A percentile compares a stretch with the other conserved stretches of the same genome.
phyloP scores from a whole-genome alignment of 306 rosid genomes.

The Pachyrhizus erosus region DNA sequence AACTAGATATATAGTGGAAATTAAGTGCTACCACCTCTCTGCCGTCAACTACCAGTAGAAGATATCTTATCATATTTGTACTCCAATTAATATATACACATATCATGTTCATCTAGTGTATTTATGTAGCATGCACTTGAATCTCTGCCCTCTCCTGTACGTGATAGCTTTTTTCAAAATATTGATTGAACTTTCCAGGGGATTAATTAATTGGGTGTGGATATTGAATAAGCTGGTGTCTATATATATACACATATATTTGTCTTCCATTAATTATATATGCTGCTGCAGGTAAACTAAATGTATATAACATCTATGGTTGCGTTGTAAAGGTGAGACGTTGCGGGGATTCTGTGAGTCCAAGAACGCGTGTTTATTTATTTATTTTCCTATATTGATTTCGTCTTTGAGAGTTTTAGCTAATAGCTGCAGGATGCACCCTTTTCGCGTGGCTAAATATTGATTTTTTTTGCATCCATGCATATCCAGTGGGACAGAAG shows the following conservation, averaged over 20 bases:
- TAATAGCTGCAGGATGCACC: not conserved
- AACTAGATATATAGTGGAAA: constrained; percentile 11
- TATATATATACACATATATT: not conserved
- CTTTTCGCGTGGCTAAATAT: not conserved
- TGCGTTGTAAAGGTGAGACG: not conserved
- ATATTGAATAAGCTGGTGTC: not conserved
- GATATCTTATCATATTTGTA: constrained; percentile 19
- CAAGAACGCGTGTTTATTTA: not conserved
- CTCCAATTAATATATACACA: not conserved
- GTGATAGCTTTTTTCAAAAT: not conserved
- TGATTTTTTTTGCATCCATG: constrained; percentile 27
- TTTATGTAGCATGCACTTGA: constrained; percentile 19
- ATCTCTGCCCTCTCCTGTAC: constrained; percentile 19
- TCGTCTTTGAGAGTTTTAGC: constrained; percentile 3
- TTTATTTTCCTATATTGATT: not conserved
- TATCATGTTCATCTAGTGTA: constrained; percentile 1
- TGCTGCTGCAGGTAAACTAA: not conserved
- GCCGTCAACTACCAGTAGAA: not conserved
- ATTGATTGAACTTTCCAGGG: not conserved
- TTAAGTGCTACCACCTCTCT: constrained; percentile 4
- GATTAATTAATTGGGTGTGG: constrained; percentile 23
- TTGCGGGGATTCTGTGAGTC: not conserved
- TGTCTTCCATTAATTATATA: not conserved
- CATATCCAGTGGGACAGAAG: not conserved
- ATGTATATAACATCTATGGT: not conserved